Base-by-base conservation (phyloP, 768 basidiomycete species). In the Pulveroboletus sp. region DNA sequence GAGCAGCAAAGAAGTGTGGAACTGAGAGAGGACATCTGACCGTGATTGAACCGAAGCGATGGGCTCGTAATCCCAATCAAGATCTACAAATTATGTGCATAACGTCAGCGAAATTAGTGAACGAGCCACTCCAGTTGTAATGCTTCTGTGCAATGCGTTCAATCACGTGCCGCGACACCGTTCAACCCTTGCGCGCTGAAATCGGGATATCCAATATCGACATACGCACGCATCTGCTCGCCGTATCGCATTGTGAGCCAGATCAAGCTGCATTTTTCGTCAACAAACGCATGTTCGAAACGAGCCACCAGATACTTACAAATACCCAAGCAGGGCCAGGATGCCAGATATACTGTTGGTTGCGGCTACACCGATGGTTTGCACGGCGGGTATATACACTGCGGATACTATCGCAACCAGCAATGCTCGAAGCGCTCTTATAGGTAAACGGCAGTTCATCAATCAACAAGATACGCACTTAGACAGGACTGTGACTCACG, bases 201-300 rank as follows among this genome's bases (percentile, higher is more conserved):
- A 43, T 54, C 36, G 3, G 81, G 77, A 57, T 74, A 84, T 3
- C 77, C 82, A 10, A 84, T 65, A 54, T 86, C 78, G 8, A 74
- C 66, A 68, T 75, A 80, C 1, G 73, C 76, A 34, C 83, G 72
- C 71, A 86, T 75, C 45, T 71, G 67, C 24, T 74, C 73, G 5
- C 83, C 84, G 32, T 84, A 80, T 19, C 65, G 69, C 40, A 86
- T 79, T 5, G 76, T 78, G n/a, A 72, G 51, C 68, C 71, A 75
- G 3, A 86, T 54, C 4, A 82, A 42, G 10, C 84, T 85, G 48
- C 46, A 30, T 35, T 51, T 23, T 26, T 20, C 45, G 43, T 52
- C 39, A 52, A 14, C 10, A 11, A 20, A 16, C 2, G 20, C n/a
- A n/a, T n/a, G n/a, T n/a, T 13, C 19, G 32, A 17, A 47, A 22